Base-by-base conservation (phyloP, 176 grass and related monocot species). In the Cymbopogon citratus region DNA sequence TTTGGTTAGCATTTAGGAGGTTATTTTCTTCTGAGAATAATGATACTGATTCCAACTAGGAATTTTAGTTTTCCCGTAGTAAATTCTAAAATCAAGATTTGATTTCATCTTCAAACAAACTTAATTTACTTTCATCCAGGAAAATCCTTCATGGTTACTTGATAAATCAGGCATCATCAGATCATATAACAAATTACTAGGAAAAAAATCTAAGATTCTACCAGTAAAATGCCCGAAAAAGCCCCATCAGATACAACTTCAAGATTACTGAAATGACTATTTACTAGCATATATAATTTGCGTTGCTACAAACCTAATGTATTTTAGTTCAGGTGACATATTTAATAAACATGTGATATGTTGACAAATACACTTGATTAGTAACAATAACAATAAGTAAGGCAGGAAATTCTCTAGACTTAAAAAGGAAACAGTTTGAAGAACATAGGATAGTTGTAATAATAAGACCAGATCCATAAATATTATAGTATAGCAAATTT, bases 221-320 rank as follows among this genome's bases (percentile, higher is more conserved):
- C 24, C 40, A 71, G 40, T 36, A 38, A 80, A 80, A 19, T 41
- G 18, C 31, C 16, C 0, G 1, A 69, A 62, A 15, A 23, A 63
- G 46, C 11, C 11, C 33, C 14, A 64, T 52, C 18, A 71, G 11
- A 33, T 80, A 66, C 14, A 76, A 54, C 39, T 70, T 73, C 36
- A 35, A 11, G 51, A 69, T 19, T 25, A 76, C 0, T 27, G 15
- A 9, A 45, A 29, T 26, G 6, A 80, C 6, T 51, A 51, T 34
- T 45, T 62, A 70, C 51, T 63, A 73, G 25, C 24, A 73, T 34
- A 82, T 33, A 12, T 45, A 82, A 21, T 73, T 73, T 73, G 18
- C 31, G 26, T 54, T 16, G n/a, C 26, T 74, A 84, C 11, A 79
- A 13, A 54, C 16, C 31, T 56, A 41, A 81, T 70, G 60, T 9